A percentile compares a stretch with the other conserved stretches of the same genome.
phyloP scores from a whole-genome alignment of 768 basidiomycete species.

The Astraeus odoratus region DNA sequence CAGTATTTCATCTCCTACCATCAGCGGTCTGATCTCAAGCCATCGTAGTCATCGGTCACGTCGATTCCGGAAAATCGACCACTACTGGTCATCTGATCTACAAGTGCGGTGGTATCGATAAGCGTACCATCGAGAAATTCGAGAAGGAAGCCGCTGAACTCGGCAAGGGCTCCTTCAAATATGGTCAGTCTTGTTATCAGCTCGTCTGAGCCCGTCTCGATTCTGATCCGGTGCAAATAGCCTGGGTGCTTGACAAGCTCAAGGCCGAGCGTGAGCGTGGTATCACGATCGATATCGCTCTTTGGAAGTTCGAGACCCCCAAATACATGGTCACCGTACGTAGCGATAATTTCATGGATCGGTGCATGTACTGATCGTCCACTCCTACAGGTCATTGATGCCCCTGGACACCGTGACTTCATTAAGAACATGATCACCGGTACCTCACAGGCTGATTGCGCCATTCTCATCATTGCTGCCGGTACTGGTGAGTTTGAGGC shows the following conservation, averaged over 20 bases:
- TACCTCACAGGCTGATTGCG: constrained; percentile 99
- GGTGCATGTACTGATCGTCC: constrained; percentile 2
- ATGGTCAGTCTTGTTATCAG: constrained; percentile 51
- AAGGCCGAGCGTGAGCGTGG: constrained; percentile 99
- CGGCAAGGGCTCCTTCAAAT: constrained; percentile 98
- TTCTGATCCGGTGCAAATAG: constrained; percentile 38
- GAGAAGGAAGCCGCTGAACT: constrained; percentile 99
- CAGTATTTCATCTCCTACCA: constrained; percentile 33
- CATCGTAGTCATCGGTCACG: constrained; percentile 83
- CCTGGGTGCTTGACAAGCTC: constrained; percentile 99
- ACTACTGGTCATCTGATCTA: constrained; percentile 99
- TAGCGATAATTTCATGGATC: constrained; percentile 8
- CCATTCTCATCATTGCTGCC: constrained; percentile 97
- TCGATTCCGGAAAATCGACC: constrained; percentile 99
- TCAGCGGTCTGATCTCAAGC: constrained; percentile 23
- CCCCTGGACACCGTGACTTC: constrained; percentile 99
- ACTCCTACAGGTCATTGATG: constrained; percentile 84
- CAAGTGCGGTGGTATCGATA: constrained; percentile 99
- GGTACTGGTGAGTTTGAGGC: constrained; percentile 99
- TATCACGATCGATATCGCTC: constrained; percentile 99
- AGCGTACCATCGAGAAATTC: constrained; percentile 99
- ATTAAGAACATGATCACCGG: constrained; percentile 99
- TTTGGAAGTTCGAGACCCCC: constrained; percentile 99
- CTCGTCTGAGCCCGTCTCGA: constrained; percentile 12
- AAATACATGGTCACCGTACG: constrained; percentile 88